phyloP scores from a whole-genome alignment of 306 rosid species.

The Lathyrus oleraceus region DNA sequence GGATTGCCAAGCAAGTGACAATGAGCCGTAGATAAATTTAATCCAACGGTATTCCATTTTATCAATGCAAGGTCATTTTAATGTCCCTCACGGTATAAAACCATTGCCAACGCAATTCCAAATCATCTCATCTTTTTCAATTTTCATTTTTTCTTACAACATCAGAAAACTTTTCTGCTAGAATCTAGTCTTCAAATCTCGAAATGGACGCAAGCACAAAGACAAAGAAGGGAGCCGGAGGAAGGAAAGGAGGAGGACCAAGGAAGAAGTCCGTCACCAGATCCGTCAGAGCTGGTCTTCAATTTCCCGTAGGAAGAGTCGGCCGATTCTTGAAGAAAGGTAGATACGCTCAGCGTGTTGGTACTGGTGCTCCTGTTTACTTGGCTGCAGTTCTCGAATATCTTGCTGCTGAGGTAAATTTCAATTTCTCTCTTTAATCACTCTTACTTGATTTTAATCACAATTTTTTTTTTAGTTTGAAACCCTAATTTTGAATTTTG shows the following conservation, averaged over 20 bases:
- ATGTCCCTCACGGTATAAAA: neutral
- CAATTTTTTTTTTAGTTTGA: too few relatives aligned
- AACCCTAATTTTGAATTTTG: neutral
- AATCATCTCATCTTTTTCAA: neutral
- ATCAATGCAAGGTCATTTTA: neutral
- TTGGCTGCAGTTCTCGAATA: slow-evolving; percentile 64
- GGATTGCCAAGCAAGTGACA: neutral
- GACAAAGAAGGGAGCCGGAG: slow-evolving; percentile 40
- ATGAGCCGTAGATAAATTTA: neutral
- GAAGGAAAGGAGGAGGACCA: slow-evolving; percentile 51
- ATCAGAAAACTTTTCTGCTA: neutral
- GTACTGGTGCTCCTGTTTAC: slow-evolving; percentile 58
- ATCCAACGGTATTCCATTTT: neutral
- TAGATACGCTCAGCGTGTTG: slow-evolving; percentile 56
- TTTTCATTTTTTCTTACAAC: neutral
- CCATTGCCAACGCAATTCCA: neutral
- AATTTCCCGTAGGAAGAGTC: slow-evolving; percentile 70
- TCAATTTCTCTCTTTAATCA: neutral
- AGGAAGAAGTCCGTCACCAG: slow-evolving; percentile 59
- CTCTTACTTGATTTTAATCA: too few relatives aligned
- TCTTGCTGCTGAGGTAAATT: slow-evolving; percentile 61
- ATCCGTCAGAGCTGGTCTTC: slow-evolving; percentile 64
- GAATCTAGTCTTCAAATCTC: neutral
- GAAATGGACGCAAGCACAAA: too few relatives aligned
- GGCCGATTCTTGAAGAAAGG: slow-evolving; percentile 64